A percentile compares a stretch with the other conserved stretches of the same genome.
Conservation (phyloP, 192 early-diverging fungal species). For the Pecoramyces ruminantium region DNA sequence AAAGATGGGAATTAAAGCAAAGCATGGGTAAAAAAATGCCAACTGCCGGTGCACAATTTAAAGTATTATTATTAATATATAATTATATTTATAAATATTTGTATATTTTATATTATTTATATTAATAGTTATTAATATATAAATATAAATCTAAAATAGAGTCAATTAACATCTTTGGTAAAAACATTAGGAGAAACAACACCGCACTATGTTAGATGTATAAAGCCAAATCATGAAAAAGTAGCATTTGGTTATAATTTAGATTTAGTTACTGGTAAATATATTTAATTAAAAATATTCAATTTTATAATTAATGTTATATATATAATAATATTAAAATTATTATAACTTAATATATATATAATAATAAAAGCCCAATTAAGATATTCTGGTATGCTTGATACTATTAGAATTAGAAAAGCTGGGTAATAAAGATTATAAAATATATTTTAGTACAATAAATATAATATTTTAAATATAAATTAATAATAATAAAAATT, state of each 20-base stretch:
- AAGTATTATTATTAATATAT: neutral
- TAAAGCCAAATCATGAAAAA: constrained; percentile 32
- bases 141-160: too few species aligned
- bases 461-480: too few species aligned
- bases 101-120: too few species aligned
- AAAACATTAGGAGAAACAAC: constrained; percentile 23
- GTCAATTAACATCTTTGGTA: constrained; percentile 20
- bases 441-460: too few species aligned
- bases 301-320: neutral
- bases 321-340: neutral
- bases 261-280: constrained; percentile 26
- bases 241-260: constrained; percentile 26
- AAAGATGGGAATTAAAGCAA: constrained; percentile 1
- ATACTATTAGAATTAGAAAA: constrained; percentile 38
- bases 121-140: too few species aligned
- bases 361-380: constrained; percentile 13
- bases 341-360: too few species aligned
- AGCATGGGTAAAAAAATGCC: constrained; percentile 10
- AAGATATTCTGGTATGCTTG: constrained; percentile 35
- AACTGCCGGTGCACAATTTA: constrained; percentile 3
- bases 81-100: too few species aligned
- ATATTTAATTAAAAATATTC: too few species aligned
- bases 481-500: too few species aligned
- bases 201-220: constrained; percentile 39
- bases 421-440: constrained; percentile 14